Conservation (phyloP, 2,329 filamentous ascomycete genomes). For the Colletotrichum sp. region DNA sequence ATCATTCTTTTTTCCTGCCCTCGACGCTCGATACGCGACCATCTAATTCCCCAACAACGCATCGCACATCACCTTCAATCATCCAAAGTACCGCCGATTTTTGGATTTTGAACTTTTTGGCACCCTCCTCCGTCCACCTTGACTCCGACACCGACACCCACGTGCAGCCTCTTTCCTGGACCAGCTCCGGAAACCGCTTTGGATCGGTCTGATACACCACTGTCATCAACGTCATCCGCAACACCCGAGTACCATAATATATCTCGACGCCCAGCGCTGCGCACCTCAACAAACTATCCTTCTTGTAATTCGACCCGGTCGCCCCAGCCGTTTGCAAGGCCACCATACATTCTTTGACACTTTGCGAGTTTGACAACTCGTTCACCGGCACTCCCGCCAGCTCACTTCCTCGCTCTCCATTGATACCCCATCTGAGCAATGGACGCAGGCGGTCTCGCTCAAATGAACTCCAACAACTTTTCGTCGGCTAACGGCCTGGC, state of each 20-base stretch:
- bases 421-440: slow-evolving; percentile 54
- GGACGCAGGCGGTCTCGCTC: slow-evolving; percentile 99
- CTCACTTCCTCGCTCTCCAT: slow-evolving; percentile 1
- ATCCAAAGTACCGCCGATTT: slow-evolving; percentile 25
- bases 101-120: slow-evolving; percentile 31
- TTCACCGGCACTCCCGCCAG: neutral
- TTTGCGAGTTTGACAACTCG: slow-evolving; percentile 8
- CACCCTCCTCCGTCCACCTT: slow-evolving; percentile 33
- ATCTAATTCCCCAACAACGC: slow-evolving; percentile 8
- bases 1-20: slow-evolving; percentile 19
- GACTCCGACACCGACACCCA: slow-evolving; percentile 14
- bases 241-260: slow-evolving; percentile 24
- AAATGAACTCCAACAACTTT: slow-evolving; percentile 93
- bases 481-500: slow-evolving; percentile 73
- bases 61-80: neutral
- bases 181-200: slow-evolving; percentile 6
- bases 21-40: slow-evolving; percentile 18
- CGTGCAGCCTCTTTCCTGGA: neutral
- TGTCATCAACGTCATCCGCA: neutral
- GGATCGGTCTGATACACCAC: slow-evolving; percentile 6
- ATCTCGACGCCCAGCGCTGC: neutral
- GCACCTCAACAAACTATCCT: slow-evolving; percentile 14
- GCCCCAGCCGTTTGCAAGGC: slow-evolving; percentile 16
- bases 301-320: slow-evolving; percentile 24
- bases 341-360: slow-evolving; percentile 12